Evolutionary conservation across 768 basidiomycete species (phyloP).

Genomic region (Lactifluus pinguis): DNA sequence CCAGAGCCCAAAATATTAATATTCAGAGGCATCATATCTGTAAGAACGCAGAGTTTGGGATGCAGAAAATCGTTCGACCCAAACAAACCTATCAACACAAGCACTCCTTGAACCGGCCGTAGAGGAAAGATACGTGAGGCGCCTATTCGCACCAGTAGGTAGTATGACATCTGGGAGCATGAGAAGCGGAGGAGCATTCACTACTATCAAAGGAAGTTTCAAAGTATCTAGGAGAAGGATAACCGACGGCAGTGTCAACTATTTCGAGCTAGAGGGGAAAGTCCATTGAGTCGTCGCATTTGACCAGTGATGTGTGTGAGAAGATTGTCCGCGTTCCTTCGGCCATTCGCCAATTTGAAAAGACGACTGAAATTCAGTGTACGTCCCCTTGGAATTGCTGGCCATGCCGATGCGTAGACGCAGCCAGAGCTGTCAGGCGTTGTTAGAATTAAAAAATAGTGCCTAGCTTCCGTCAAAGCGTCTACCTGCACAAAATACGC

Average conservation of each 20-base stretch:
- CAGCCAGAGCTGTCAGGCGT: neutral
- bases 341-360: too few relatives aligned
- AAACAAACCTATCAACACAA: neutral
- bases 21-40: neutral
- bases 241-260: neutral
- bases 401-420: neutral
- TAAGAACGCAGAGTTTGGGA: too few relatives aligned
- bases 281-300: neutral
- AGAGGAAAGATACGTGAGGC: neutral
- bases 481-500: constrained; percentile 1
- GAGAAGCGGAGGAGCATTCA: neutral
- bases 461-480: neutral
- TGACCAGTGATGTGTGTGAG: neutral
- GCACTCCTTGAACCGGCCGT: neutral
- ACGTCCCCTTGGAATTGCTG: neutral
- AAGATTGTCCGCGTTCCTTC: neutral
- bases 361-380: neutral
- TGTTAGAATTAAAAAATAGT: neutral
- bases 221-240: neutral
- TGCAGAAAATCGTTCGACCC: neutral
- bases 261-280: neutral
- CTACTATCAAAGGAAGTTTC: neutral
- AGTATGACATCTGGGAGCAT: too few relatives aligned
- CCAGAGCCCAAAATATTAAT: neutral
- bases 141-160: neutral